phyloP scores from a whole-genome alignment of 2,329 filamentous ascomycete species.

The Trichoderma atrobrunneum region DNA sequence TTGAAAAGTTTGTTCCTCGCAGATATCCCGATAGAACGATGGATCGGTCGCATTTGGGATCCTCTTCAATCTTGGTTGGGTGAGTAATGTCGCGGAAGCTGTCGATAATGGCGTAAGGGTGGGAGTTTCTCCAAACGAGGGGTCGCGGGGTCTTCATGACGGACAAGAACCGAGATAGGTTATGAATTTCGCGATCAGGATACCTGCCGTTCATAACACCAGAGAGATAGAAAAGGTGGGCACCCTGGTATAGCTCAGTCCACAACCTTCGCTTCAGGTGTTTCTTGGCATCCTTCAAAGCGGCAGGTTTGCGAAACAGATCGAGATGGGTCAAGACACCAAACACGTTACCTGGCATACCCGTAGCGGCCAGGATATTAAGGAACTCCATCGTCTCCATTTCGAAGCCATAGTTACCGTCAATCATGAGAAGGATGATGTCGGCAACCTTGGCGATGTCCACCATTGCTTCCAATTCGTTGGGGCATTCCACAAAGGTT shows the following conservation, averaged over 20 bases:
- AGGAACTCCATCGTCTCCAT: slow-evolving; percentile 99
- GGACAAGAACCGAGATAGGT: slow-evolving; percentile 88
- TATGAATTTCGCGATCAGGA: slow-evolving; percentile 93
- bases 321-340: slow-evolving; percentile 95
- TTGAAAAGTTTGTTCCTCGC: slow-evolving; percentile 88
- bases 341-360: slow-evolving; percentile 98
- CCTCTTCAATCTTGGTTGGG: slow-evolving; percentile 83
- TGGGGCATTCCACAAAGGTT: slow-evolving; percentile 96
- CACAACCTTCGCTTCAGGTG: slow-evolving; percentile 91
- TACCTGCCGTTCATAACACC: slow-evolving; percentile 96
- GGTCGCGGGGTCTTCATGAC: slow-evolving; percentile 99
- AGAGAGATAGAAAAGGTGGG: slow-evolving; percentile 94
- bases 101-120: slow-evolving; percentile 91
- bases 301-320: slow-evolving; percentile 89
- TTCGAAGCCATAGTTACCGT: slow-evolving; percentile 97
- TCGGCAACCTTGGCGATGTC: slow-evolving; percentile 96
- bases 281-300: slow-evolving; percentile 92
- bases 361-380: slow-evolving; percentile 86
- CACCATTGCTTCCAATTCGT: slow-evolving; percentile 93
- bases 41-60: slow-evolving; percentile 85
- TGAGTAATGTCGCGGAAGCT: slow-evolving; percentile 94
- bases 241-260: slow-evolving; percentile 95
- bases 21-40: slow-evolving; percentile 92
- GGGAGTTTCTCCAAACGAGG: slow-evolving; percentile 93
- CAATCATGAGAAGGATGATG: slow-evolving; percentile 96